Conservation (phyloP, 495 filamentous ascomycete species). For the Schizothecium vesticola region DNA sequence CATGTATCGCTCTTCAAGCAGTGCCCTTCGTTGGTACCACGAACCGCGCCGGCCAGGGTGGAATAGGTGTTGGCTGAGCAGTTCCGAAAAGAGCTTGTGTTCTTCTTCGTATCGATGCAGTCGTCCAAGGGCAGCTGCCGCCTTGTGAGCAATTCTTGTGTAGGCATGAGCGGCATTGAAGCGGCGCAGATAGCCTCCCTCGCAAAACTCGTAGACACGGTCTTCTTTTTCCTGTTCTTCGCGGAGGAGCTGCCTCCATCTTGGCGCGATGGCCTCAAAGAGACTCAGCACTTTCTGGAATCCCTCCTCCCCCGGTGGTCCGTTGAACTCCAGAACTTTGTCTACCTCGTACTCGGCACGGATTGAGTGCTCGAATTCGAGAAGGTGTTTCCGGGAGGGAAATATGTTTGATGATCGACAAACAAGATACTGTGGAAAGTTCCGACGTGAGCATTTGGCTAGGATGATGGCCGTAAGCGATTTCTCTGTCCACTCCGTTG, state of each 20-base stretch:
- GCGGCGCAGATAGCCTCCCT: conserved; percentile 85
- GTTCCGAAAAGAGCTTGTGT: conserved; percentile 64
- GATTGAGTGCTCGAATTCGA: conserved; percentile 87
- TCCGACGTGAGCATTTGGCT: conserved; percentile 76
- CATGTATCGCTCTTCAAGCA: conserved; percentile 96
- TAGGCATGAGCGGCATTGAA: conserved; percentile 93
- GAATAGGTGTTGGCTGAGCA: conserved; percentile 78
- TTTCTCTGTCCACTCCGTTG: conserved; percentile 96
- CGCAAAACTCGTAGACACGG: conserved; percentile 71
- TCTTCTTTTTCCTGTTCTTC: conserved; percentile 81
- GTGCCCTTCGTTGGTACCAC: conserved; percentile 94
- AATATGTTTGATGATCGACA: conserved; percentile 90
- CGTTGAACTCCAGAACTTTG: conserved; percentile 78
- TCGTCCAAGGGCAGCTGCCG: conserved; percentile 68
- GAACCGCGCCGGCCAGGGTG: conserved; percentile 78
- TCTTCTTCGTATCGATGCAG: conserved; percentile 78
- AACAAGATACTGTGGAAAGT: conserved; percentile 87
- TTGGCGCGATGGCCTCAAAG: conserved; percentile 69
- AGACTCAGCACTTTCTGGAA: conserved; percentile 56
- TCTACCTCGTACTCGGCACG: conserved; percentile 80
- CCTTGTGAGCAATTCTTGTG: conserved; percentile 87
- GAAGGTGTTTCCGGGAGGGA: conserved; percentile 60
- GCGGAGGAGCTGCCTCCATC: conserved; percentile 68
- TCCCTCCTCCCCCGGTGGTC: conserved; percentile 60
- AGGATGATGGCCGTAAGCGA: conserved; percentile 93